Percentiles rank a stretch among this genome's conserved stretches.
These are phyloP conservation scores for Solanum verrucosum DNA, from an alignment of 257 asterid genomes.

Conservation along the genomic window DNA sequence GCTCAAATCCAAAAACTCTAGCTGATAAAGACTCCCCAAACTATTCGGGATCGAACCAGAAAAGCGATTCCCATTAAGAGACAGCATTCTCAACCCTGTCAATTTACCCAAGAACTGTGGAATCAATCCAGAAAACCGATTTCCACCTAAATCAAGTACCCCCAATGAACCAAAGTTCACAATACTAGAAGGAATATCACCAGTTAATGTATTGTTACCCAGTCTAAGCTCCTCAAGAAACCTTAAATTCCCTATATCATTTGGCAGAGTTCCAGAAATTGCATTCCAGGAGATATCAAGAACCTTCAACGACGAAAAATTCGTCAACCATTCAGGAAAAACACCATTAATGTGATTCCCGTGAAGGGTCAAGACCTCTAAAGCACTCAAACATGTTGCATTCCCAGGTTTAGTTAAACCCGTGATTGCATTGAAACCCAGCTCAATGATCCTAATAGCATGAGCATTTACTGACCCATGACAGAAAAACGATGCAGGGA, in stretches of 20 bases:
- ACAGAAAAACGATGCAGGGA: conserved; percentile 52
- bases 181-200: conserved; percentile 32
- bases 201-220: conserved; percentile 49
- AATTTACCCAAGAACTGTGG: conserved; percentile 31
- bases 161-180: conserved; percentile 28
- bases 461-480: conserved; percentile 31
- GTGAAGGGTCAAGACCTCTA: conserved; percentile 46
- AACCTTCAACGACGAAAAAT: conserved; percentile 22
- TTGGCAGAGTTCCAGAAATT: conserved; percentile 34
- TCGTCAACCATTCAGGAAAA: conserved; percentile 29
- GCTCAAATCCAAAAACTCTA: conserved; percentile 39
- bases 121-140: conserved; percentile 36
- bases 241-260: conserved; percentile 29
- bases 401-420: conserved; percentile 23
- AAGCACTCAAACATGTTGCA: conserved; percentile 14
- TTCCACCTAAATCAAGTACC: conserved; percentile 51
- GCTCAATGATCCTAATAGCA: conserved; percentile 33
- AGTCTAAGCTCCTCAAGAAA: conserved; percentile 42
- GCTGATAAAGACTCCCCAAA: conserved; percentile 31
- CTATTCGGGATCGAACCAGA: conserved; percentile 32
- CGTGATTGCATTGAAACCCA: conserved; percentile 52
- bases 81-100: conserved; percentile 23
- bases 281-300: conserved; percentile 54
- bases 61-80: conserved; percentile 40
- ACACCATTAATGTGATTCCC: conserved; percentile 26